Conservation (phyloP, 2,329 filamentous ascomycete genomes). For the Fusarium verrucosum region DNA sequence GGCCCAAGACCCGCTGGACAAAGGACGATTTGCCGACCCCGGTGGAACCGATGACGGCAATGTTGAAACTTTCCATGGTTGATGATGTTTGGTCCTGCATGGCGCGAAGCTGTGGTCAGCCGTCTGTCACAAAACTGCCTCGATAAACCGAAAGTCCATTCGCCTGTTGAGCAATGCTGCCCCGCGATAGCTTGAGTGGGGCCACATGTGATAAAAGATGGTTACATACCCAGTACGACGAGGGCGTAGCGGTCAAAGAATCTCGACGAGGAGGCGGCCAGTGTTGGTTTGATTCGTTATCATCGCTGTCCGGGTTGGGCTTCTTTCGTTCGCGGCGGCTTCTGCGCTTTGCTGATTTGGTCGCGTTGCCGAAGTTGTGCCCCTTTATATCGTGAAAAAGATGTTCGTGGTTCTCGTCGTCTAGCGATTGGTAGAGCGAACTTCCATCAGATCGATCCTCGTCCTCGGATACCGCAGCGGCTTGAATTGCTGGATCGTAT, state of each 20-base stretch:
- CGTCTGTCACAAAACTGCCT: conserved; percentile 32
- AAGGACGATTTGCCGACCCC: conserved; percentile 75
- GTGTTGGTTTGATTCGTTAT: conserved; percentile 45
- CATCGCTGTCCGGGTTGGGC: conserved; percentile 39
- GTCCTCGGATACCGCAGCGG: conserved; percentile 40
- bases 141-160: background rate
- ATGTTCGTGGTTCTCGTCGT: conserved; percentile 48
- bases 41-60: conserved; percentile 72
- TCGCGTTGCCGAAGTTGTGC: conserved; percentile 8
- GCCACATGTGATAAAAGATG: conserved; percentile 35
- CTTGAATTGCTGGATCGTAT: conserved; percentile 50
- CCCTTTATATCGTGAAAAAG: conserved; percentile 40
- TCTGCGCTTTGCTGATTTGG: conserved; percentile 16
- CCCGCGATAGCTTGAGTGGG: conserved; percentile 35
- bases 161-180: conserved; percentile 32
- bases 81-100: conserved; percentile 47
- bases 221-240: conserved; percentile 51
- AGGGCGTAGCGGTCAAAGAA: conserved; percentile 55
- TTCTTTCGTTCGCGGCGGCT: conserved; percentile 31
- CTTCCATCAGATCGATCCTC: conserved; percentile 39
- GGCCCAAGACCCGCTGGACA: conserved; percentile 69
- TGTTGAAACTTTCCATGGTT: conserved; percentile 69
- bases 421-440: conserved; percentile 43
- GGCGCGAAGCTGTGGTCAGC: conserved; percentile 40
- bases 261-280: conserved; percentile 61